These are phyloP conservation scores for Alliaria petiolata DNA, from an alignment of 345 rosid genomes.

Conservation along the genomic window DNA sequence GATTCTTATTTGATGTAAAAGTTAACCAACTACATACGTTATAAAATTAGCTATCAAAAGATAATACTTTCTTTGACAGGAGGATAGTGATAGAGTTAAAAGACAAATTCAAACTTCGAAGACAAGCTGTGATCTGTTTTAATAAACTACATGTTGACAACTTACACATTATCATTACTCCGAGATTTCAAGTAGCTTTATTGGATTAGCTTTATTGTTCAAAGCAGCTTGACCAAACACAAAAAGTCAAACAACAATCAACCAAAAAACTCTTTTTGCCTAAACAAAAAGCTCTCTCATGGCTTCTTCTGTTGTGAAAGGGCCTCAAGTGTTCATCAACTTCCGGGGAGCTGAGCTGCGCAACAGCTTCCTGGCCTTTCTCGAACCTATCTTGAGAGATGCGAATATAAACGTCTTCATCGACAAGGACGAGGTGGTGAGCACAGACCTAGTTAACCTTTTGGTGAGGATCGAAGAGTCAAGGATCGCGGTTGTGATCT, in stretches of 20 bases:
- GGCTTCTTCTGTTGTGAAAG: background rate
- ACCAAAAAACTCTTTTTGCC: background rate
- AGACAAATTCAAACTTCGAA: too few relatives aligned
- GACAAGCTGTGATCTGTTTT: too few relatives aligned
- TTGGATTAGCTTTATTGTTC: background rate
- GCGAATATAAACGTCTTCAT: constrained; percentile 10
- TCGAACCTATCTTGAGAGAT: background rate
- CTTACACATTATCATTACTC: background rate
- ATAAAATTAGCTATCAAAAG: too few relatives aligned
- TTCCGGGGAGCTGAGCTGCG: constrained; percentile 18
- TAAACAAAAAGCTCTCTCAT: background rate
- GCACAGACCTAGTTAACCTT: background rate
- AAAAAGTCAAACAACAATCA: background rate
- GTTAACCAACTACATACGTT: too few relatives aligned
- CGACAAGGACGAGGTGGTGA: background rate
- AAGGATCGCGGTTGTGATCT: background rate
- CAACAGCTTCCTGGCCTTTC: background rate
- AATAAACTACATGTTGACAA: background rate
- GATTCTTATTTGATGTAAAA: too few relatives aligned
- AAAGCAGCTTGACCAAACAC: background rate
- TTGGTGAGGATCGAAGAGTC: constrained; percentile 10
- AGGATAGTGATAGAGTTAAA: too few relatives aligned
- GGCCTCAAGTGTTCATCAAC: constrained; percentile 24
- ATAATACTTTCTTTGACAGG: too few relatives aligned
- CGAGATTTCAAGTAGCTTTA: background rate